phyloP scores from a whole-genome alignment of 805 yeast species.

The Cyberlindnera veronae region DNA sequence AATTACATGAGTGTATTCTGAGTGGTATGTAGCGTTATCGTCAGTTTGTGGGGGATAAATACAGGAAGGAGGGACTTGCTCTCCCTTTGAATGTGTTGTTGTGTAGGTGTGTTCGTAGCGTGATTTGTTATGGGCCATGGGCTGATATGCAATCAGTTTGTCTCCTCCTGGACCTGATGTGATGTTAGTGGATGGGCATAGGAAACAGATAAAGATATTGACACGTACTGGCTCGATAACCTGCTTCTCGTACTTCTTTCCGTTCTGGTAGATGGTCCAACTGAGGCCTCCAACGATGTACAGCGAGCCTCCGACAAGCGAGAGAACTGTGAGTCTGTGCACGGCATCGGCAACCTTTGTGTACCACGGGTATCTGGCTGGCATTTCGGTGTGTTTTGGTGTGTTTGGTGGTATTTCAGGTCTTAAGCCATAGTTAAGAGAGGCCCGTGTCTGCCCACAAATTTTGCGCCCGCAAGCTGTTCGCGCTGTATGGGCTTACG shows the following conservation, averaged over 20 bases:
- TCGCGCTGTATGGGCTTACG: no score
- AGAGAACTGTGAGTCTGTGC: conserved; percentile 68
- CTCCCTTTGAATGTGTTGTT: no score
- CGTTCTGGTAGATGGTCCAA: conserved; percentile 50
- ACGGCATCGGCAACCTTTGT: conserved; percentile 66
- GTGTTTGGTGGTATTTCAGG: no score
- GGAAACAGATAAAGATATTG: no score
- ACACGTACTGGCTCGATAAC: conserved; percentile 16
- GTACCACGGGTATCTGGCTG: conserved; percentile 65
- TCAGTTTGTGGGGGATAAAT: no score
- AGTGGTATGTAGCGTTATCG: neutral
- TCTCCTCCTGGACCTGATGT: no score
- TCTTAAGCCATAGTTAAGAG: neutral
- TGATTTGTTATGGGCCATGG: neutral
- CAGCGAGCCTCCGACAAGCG: conserved; percentile 55
- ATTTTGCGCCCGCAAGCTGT: no score
- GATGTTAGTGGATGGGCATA: no score
- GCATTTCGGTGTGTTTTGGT: conserved; percentile 30
- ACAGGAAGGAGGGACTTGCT: conserved; percentile 1
- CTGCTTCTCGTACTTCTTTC: conserved; percentile 46
- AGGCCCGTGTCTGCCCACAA: neutral
- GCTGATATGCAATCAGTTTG: neutral
- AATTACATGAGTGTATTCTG: conserved; percentile 2
- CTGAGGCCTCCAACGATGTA: conserved; percentile 51
- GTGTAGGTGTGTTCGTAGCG: neutral